Base-by-base conservation (phyloP, 768 basidiomycete genomes). In the Hortiboletus campestris region DNA sequence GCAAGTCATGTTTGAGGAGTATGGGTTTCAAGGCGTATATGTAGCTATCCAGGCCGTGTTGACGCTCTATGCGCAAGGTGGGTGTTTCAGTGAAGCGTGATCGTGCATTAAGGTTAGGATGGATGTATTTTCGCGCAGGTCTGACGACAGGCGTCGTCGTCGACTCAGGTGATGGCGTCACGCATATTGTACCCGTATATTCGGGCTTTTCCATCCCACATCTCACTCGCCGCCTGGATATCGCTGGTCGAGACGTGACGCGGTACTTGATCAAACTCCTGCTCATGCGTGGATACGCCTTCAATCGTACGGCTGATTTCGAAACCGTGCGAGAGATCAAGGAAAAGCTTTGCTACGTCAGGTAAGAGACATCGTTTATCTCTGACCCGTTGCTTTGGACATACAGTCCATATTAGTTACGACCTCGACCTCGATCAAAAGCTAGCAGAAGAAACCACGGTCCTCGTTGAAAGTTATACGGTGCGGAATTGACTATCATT, bases 261-360 rank as follows among this genome's bases (percentile, higher is more conserved):
- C 86, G 94, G 65, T 99, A 99, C 74, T 79, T 99, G 74, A 99
- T 99, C 83, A 99, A 98, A 76, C 82, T 99, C n/a, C 80, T 99
- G 34, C 84, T 98, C 63, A 98, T 98, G 95, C 86, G 96, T n/a
- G 97, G 97, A n/a, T 98, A 99, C 72, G 97, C 97, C 1, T 98
- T 99, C 82, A 98, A 99, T 75, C 86, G 97, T 39, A 99, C 97
- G 3, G 97, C 97, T 28, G 97, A 99, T 76, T 99, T 99, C 66
- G 97, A 99, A 78, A 99, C 97, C 2, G 97, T 99, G 20, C 78
- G 96, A 32, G 93, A 97, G 72, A 98, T 99, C 76, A 99, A 99
- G 76, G 97, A 99, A 79, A 97, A 95, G 72, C 74, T 98, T 43
- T 99, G 97, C 76, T 99, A 98, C 68, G 91, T 97, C 67, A 96